Evolutionary conservation across 139 green algal species (phyloP), one percentile per base, ranked within the genome.

Genomic region (Picochlorum sp.): DNA sequence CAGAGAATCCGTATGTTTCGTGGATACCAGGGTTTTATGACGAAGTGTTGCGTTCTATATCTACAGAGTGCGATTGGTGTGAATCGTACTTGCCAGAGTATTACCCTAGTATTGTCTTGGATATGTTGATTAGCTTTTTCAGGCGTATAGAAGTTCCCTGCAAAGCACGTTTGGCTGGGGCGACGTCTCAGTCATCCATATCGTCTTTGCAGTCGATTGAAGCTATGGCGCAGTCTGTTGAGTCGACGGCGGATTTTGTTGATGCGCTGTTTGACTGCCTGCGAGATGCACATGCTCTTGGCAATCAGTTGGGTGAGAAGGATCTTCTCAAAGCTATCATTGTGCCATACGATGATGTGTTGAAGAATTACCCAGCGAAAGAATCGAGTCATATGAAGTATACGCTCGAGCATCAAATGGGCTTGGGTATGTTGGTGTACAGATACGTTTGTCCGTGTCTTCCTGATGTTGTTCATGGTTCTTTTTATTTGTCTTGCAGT

Each of bases 21-120:
- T 90, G 80, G 82, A 68, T 92, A 23, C 69, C 81, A 41, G 52
- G 28, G 9, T 87, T 90, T 47, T 93, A 85, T 60, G 80, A 87
- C 23, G 73, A 81, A 52, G 60, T 91, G 20, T 57, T 83, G 55
- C 38, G 60, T 1, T 45, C 71, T 5, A 41, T 90, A 50, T 57
- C 77, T 34, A 57, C 62, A 14, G 88, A 96, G 68, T 63, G 72
- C 8, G 62, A 44, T 0, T 95, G 88, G 88, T 72, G 62, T 16
- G 62, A 13, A 18, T 23, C 38, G 0, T 74, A 76, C 30, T 67
- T 94, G 61, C 83, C 83, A 0, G 59, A 59, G 6, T 64, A 75
- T 20, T 67, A 65, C 57, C 68, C 69, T 8, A 20, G 30, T 31
- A 68, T 93, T 60, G 65, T 86, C 57, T 65, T 78, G 18, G 68